Conservation (phyloP, 2,329 filamentous ascomycete genomes). For the Penicillium thymicola region DNA sequence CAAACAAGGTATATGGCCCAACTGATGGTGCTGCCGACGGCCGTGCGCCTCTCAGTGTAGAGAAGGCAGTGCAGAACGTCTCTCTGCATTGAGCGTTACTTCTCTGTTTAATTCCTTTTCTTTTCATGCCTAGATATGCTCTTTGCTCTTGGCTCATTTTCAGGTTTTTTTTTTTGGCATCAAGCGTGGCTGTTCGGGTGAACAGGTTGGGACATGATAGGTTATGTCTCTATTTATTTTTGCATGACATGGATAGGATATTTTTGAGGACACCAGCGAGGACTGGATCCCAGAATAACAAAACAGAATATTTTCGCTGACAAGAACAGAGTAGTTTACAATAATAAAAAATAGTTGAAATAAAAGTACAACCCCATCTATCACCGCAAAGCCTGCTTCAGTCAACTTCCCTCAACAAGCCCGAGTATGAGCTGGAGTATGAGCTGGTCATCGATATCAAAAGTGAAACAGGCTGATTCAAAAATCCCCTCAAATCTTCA, state of each 20-base stretch:
- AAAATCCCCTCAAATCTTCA: conserved; percentile 62
- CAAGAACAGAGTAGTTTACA: conserved; percentile 6
- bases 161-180: background rate
- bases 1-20: conserved; percentile 1
- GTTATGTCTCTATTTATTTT: background rate
- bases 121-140: background rate
- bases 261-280: background rate
- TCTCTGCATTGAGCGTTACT: conserved; percentile 19
- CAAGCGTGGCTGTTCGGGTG: background rate
- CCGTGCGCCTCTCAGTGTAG: conserved; percentile 27
- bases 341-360: background rate
- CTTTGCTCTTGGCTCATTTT: background rate
- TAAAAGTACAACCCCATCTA: conserved; percentile 2
- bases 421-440: background rate
- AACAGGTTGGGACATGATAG: background rate
- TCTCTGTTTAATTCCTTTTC: background rate
- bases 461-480: background rate
- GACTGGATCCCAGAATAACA: background rate
- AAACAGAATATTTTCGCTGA: conserved; percentile 2
- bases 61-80: conserved; percentile 36
- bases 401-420: background rate
- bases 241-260: background rate
- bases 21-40: background rate
- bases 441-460: background rate
- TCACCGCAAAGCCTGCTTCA: background rate